phyloP scores from a whole-genome alignment of 2,329 filamentous ascomycete genomes.

The Aspergillus fischeri region DNA sequence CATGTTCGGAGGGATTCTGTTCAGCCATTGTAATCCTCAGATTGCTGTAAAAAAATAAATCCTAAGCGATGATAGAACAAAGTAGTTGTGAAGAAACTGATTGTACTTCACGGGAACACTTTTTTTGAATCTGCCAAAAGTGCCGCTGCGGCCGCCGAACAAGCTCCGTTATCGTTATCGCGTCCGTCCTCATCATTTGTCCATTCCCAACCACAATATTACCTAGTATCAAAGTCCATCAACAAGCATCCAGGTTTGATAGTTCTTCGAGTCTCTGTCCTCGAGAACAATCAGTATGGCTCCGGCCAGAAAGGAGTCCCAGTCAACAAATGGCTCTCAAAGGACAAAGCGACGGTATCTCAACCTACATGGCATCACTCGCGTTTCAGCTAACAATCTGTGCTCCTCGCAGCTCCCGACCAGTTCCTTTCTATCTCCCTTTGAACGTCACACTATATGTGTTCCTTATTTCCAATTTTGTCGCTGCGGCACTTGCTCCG shows the following conservation, averaged over 20 bases:
- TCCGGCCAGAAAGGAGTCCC: constrained; percentile 12
- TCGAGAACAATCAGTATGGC: constrained; percentile 10
- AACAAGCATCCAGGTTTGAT: not conserved
- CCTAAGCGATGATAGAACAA: constrained; percentile 8
- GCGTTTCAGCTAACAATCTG: constrained; percentile 5
- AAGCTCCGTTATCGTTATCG: constrained; percentile 28
- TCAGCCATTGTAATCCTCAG: constrained; percentile 23
- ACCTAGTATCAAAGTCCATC: not conserved
- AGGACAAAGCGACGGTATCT: constrained; percentile 26
- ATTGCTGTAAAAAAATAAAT: not conserved
- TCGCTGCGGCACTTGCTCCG: constrained; percentile 78
- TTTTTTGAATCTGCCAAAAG: constrained; percentile 23
- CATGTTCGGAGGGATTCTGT: constrained; percentile 9
- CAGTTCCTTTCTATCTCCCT: constrained; percentile 58
- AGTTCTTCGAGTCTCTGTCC: constrained; percentile 1
- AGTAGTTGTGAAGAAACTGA: constrained; percentile 1
- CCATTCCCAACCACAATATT: not conserved
- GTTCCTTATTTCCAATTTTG: constrained; percentile 67
- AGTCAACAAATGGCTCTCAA: constrained; percentile 10
- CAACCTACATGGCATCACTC: not conserved
- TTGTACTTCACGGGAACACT: constrained; percentile 12
- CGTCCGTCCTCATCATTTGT: not conserved
- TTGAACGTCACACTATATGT: constrained; percentile 75
- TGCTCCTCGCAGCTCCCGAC: constrained; percentile 21
- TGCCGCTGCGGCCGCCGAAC: constrained; percentile 25